A percentile compares a stretch with the other conserved stretches of the same genome.
These are phyloP conservation scores for Pseudogymnoascus pannorum DNA, from an alignment of 2,329 filamentous ascomycete genomes.

Conservation along the genomic window DNA sequence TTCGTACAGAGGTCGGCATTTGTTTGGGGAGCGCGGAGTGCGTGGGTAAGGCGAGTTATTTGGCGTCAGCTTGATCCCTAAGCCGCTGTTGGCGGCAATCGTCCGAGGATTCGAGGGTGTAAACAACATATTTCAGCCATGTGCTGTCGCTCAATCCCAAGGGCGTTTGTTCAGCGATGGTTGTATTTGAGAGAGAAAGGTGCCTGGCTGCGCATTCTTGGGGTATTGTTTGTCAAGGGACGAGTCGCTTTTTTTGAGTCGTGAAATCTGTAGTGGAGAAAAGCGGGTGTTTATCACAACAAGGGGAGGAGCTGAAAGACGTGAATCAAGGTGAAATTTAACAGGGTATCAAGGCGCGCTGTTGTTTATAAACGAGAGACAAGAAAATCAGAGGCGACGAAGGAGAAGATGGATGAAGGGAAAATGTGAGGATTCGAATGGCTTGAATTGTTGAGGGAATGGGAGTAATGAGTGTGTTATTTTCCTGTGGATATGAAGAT, in stretches of 20 bases:
- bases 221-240: neutral
- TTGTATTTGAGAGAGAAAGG: neutral
- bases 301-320: neutral
- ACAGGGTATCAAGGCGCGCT: neutral
- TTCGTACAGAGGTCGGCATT: constrained; percentile 41
- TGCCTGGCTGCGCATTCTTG: neutral
- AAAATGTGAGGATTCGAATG: neutral
- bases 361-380: constrained; percentile 2
- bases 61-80: constrained; percentile 59
- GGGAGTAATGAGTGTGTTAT: neutral
- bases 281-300: neutral
- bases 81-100: constrained; percentile 25
- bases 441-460: neutral
- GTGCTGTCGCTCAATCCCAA: constrained; percentile 10
- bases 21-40: constrained; percentile 54
- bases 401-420: neutral
- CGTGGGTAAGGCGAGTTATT: constrained; percentile 66
- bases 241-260: neutral
- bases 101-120: constrained; percentile 28
- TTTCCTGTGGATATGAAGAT: neutral
- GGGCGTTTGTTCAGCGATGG: neutral
- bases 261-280: neutral
- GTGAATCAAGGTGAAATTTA: neutral
- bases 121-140: constrained; percentile 30
- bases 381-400: neutral